Evolutionary conservation across 768 basidiomycete genomes (phyloP), one percentile per base, ranked within the genome.

Genomic region (Leucosporidium yakuticum): DNA sequence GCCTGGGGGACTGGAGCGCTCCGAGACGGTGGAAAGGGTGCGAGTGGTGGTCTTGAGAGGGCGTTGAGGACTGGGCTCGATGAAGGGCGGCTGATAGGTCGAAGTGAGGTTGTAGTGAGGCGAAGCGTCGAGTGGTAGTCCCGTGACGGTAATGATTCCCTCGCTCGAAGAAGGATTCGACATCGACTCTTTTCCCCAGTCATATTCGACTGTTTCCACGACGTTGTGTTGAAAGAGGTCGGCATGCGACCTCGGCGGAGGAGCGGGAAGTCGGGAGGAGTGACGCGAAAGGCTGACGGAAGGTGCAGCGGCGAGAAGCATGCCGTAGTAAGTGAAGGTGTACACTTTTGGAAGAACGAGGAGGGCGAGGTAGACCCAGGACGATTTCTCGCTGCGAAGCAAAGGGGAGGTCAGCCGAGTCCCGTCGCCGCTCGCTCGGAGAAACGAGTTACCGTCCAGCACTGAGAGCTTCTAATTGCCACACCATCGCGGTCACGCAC

Each of bases 341-440:
- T 63, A 63, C 21, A 55, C 20, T 19, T 63, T 63, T 3, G 62
- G 53, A 12, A 63, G 36, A 15, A 54, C 1, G 25, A 55, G 53
- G 7, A 63, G 29, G 19, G 62, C 36, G 19, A 63, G 53, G 39
- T 55, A 44, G 25, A 63, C 61, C 61, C 61, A 62, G 34, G 27
- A 29, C 15, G 48, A 51, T 19, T 54, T 14, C 12, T 54, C 39
- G 6, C 39, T 44, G 39, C 39, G 39, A 8, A 15, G 39, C 5
- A 44, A 3, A 15, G 2, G 2, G 29, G 19, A 27, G 49, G 23
- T 20, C 17, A 47, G 12, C n/a, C 14, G 27, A 36, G 60, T 25
- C 2, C 25, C 12, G 20, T 19, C 49, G 7, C 14, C n/a, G 51
- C n/a, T 53, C 51, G 21, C 51, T 53, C 11, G 23, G 12, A 25